A percentile compares a stretch with the other conserved stretches of the same genome.
Evolutionary conservation across 2,329 filamentous ascomycete genomes (phyloP).

Genomic region (Arthrobotrys musiformis): DNA sequence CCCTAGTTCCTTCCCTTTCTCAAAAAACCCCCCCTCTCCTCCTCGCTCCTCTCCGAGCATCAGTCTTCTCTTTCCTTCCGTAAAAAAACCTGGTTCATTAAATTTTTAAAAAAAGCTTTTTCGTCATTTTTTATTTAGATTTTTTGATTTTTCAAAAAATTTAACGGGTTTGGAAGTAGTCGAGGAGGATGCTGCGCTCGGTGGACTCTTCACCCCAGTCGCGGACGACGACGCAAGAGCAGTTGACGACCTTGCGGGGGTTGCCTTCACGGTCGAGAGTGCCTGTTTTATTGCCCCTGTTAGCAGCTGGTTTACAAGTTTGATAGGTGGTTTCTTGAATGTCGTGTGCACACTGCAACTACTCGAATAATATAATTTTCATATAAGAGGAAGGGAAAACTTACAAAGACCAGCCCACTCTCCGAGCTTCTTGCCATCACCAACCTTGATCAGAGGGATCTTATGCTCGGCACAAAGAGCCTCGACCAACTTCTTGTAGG

Average conservation of each 20-base stretch:
- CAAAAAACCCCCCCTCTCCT: neutral
- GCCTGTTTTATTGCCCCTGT: conserved; percentile 68
- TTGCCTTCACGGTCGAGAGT: conserved; percentile 99
- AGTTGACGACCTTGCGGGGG: conserved; percentile 99
- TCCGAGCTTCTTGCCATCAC: conserved; percentile 98
- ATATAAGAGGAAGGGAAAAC: conserved; percentile 64
- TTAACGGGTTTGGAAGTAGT: conserved; percentile 94
- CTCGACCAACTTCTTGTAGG: conserved; percentile 99
- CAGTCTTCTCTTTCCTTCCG: conserved; percentile 1
- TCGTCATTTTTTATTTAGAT: conserved; percentile 11
- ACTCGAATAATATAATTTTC: too few relatives aligned
- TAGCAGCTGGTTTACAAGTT: neutral
- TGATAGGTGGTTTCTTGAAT: neutral
- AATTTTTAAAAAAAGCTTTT: conserved; percentile 30
- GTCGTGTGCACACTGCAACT: conserved; percentile 20
- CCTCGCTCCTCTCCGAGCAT: neutral
- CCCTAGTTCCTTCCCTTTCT: conserved; percentile 10
- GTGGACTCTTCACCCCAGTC: conserved; percentile 99
- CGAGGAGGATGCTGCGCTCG: conserved; percentile 98
- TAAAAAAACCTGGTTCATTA: neutral
- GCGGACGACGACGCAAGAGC: conserved; percentile 99
- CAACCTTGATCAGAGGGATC: conserved; percentile 99
- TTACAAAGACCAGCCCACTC: conserved; percentile 99
- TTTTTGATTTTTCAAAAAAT: conserved; percentile 31
- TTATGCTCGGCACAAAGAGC: conserved; percentile 99